These are phyloP conservation scores for Cyclocybe cylindracea DNA, from an alignment of 768 basidiomycete genomes.

Conservation along the genomic window DNA sequence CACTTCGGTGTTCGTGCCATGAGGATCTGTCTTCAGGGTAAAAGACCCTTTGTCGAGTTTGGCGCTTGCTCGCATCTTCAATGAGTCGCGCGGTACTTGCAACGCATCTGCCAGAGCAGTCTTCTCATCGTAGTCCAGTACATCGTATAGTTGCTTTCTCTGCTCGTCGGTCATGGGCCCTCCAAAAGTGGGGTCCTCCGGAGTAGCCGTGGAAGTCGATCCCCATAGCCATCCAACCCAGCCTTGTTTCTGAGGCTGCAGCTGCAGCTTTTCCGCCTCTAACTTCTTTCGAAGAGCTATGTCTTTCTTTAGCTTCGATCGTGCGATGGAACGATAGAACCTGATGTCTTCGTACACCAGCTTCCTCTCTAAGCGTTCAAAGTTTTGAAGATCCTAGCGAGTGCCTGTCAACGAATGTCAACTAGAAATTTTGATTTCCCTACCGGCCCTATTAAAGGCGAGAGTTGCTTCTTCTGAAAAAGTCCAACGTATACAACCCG, in stretches of 20 bases:
- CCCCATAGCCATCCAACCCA: constrained; percentile 88
- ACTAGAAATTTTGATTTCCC: constrained; percentile 21
- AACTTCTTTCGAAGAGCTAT: constrained; percentile 67
- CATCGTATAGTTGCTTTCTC: constrained; percentile 84
- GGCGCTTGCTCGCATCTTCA: constrained; percentile 74
- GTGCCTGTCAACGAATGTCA: neutral
- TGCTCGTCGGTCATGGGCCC: constrained; percentile 87
- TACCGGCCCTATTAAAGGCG: constrained; percentile 56
- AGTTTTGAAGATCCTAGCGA: constrained; percentile 47
- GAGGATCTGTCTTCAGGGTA: constrained; percentile 75
- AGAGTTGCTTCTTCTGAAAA: constrained; percentile 74
- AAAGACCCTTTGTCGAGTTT: constrained; percentile 89
- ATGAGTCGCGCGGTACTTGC: constrained; percentile 74
- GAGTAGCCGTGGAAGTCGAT: constrained; percentile 36
- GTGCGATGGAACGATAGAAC: constrained; percentile 94
- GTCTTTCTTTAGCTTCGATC: constrained; percentile 86
- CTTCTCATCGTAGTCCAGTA: constrained; percentile 92
- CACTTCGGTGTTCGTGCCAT: constrained; percentile 64
- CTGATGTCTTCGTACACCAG: constrained; percentile 93
- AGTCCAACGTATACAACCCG: constrained; percentile 81
- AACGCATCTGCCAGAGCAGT: constrained; percentile 68
- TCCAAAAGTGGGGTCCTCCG: constrained; percentile 59
- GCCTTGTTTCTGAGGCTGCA: constrained; percentile 49
- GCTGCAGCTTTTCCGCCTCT: constrained; percentile 63
- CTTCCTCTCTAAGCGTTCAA: constrained; percentile 76